Base-by-base conservation (phyloP, 2,329 filamentous ascomycete genomes). In the Cadophora sp. region DNA sequence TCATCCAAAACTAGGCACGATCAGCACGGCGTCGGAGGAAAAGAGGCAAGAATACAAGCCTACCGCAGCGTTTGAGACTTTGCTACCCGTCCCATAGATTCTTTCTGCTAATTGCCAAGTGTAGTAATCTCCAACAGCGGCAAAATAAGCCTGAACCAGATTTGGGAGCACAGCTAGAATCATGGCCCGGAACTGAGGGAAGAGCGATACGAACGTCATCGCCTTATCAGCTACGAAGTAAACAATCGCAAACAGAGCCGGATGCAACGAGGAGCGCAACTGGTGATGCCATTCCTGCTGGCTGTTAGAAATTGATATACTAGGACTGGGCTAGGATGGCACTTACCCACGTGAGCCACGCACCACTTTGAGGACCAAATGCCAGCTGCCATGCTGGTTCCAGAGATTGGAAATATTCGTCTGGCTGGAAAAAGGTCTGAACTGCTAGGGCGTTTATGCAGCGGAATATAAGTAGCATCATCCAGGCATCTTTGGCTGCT, bases 341-440 rank as follows among this genome's bases (percentile, higher is more conserved):
- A 81, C 85, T 75, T 84, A 97, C 95, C 96, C 96, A 99, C 70
- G 96, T 99, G 75, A 97, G 85, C 93, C 95, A 99, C 33, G 95
- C 93, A 69, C 92, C 91, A 78, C 90, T 91, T 16, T 84, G 78
- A 2, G 82, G 76, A 24, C 94, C 94, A 83, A 97, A 97, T 3
- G 92, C 91, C 64, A 96, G 85, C 74, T 89, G 84, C 94, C 95
- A 98, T 72, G 96, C 96, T 62, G 96, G 95, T 81, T 99, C 96
- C 53, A 98, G 86, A 1, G 94, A 91, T 78, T 99, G 96, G 76
- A 96, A 99, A 82, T 93, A 98, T 80, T 99, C 96, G 82, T 99
- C 96, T 33, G 96, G 96, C 79, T 99, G 96, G 81, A 99, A 99
- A 79, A 97, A 99, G 22, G 96, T 98, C 71, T 87, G 84, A 66